phyloP scores from a whole-genome alignment of 192 early-diverging fungal genomes.

The Podila epigama region DNA sequence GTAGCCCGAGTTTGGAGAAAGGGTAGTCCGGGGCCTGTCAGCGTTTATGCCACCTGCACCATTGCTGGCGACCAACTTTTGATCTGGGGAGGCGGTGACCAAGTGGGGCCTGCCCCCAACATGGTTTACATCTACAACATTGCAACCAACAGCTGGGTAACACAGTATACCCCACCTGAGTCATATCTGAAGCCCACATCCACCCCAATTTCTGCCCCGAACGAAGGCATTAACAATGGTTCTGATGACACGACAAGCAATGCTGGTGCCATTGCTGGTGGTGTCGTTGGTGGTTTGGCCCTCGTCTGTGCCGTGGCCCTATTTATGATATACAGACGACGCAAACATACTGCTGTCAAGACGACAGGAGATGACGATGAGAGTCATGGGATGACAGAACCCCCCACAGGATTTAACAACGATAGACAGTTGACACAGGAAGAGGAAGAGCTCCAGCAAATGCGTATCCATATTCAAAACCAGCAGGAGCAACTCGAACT shows the following conservation, averaged over 20 bases:
- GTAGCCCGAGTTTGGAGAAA: constrained; percentile 6
- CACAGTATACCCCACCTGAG: constrained; percentile 12
- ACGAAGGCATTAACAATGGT: neutral
- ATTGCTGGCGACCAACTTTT: constrained; percentile 22
- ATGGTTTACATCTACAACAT: constrained; percentile 17
- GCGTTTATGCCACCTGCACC: constrained; percentile 23
- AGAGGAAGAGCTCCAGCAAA: neutral
- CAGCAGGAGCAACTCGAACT: neutral
- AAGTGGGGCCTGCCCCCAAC: neutral
- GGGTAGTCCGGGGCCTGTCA: constrained; percentile 12
- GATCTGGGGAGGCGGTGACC: constrained; percentile 25
- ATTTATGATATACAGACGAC: neutral
- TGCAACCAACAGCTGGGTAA: constrained; percentile 7
- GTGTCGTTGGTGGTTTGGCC: constrained; percentile 20
- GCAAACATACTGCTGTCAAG: neutral
- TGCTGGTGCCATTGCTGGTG: constrained; percentile 35
- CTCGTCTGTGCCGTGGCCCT: constrained; percentile 10
- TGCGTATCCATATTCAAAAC: neutral
- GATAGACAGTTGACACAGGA: neutral
- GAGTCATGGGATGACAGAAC: too few species aligned
- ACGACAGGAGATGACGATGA: neutral
- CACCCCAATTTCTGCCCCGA: neutral
- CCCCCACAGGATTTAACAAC: neutral
- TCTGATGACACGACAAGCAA: neutral
- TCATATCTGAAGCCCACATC: constrained; percentile 3